Percentiles rank a stretch among this genome's conserved stretches.
These are phyloP conservation scores for Penicillium paradoxum DNA, from an alignment of 495 filamentous ascomycete genomes.

Conservation along the genomic window DNA sequence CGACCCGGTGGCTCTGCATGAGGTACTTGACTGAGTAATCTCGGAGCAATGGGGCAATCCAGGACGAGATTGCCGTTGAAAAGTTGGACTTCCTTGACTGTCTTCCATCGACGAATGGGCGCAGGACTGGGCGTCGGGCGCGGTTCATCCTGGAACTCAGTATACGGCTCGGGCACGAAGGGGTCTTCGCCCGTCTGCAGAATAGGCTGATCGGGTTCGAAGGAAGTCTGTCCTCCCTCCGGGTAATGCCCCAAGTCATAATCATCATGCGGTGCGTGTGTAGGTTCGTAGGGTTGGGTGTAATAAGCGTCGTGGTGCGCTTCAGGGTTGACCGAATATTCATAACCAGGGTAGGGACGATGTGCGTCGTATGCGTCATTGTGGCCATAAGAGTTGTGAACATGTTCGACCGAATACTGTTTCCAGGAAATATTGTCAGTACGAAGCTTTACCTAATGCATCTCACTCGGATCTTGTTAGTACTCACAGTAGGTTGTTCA, in stretches of 20 bases:
- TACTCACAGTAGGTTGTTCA: constrained; percentile 66
- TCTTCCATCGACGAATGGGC: constrained; percentile 90
- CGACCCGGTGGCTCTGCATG: constrained; percentile 76
- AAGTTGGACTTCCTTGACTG: constrained; percentile 93
- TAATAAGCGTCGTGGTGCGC: constrained; percentile 85
- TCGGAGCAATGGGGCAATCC: constrained; percentile 92
- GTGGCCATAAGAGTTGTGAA: constrained; percentile 64
- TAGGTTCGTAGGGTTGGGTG: constrained; percentile 71
- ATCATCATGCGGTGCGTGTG: constrained; percentile 49
- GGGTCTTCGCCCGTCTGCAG: constrained; percentile 46
- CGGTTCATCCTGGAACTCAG: constrained; percentile 41
- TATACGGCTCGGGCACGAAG: constrained; percentile 54
- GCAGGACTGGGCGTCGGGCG: constrained; percentile 55
- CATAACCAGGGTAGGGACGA: constrained; percentile 46
- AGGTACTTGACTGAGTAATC: constrained; percentile 75
- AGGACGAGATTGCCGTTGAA: constrained; percentile 97
- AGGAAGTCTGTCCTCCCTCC: constrained; percentile 43
- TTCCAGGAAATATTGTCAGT: constrained; percentile 7
- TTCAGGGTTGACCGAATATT: constrained; percentile 74
- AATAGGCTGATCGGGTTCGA: constrained; percentile 61
- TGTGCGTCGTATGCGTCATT: constrained; percentile 56
- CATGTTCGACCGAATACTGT: constrained; percentile 75
- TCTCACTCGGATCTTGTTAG: not conserved
- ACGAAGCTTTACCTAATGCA: too few species aligned
- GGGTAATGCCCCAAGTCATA: constrained; percentile 52